Conservation (phyloP, 2,329 filamentous ascomycete species). For the Ophiostoma ulmi region DNA sequence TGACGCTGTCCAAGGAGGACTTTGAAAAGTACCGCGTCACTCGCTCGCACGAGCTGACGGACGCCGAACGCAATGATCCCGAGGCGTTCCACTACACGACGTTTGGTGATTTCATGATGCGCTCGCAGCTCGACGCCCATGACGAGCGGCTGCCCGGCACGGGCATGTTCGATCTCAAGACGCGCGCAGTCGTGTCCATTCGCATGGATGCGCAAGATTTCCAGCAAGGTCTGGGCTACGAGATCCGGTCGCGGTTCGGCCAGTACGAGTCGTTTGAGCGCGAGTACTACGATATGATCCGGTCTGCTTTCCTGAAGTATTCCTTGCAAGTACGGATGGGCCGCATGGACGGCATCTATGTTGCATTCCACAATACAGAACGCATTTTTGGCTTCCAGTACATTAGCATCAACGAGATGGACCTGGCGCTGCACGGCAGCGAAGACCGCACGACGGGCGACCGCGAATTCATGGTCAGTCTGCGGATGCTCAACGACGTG, state of each 20-base stretch:
- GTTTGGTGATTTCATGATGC: conserved; percentile 82
- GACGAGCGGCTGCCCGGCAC: conserved; percentile 81
- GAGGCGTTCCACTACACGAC: conserved; percentile 87
- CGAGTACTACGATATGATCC: conserved; percentile 95
- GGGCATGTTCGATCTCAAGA: conserved; percentile 96
- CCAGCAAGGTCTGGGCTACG: conserved; percentile 74
- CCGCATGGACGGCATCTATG: conserved; percentile 97
- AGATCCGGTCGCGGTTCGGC: conserved; percentile 71
- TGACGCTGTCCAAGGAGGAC: conserved; percentile 75
- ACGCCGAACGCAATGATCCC: conserved; percentile 64
- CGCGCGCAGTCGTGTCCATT: conserved; percentile 82
- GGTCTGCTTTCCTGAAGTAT: conserved; percentile 92
- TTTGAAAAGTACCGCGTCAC: conserved; percentile 77
- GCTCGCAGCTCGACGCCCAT: conserved; percentile 88
- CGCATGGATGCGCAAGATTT: conserved; percentile 76
- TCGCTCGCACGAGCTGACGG: conserved; percentile 62
- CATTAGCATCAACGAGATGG: conserved; percentile 79
- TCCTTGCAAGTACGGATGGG: conserved; percentile 95
- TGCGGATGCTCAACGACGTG: conserved; percentile 72
- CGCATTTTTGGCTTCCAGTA: conserved; percentile 99
- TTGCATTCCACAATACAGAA: conserved; percentile 91
- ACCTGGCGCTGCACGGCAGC: conserved; percentile 80
- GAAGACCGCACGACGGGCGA: conserved; percentile 63
- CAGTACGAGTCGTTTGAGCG: conserved; percentile 88
- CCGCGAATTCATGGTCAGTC: conserved; percentile 75